These are phyloP conservation scores for Chalciporus piperatus DNA, from an alignment of 768 basidiomycete genomes.

Conservation along the genomic window DNA sequence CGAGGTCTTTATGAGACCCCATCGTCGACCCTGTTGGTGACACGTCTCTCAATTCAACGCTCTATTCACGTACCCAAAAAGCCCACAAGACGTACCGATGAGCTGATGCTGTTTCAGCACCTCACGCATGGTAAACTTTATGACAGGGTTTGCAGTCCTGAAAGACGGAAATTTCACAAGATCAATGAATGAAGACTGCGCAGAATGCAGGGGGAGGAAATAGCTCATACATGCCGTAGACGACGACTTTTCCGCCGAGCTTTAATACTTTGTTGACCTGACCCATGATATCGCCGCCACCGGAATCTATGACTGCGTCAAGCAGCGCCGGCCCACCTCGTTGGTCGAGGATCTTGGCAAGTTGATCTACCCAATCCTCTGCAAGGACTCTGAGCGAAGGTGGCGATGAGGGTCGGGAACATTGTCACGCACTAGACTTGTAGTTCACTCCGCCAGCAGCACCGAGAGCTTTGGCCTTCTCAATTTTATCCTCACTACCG, in stretches of 20 bases:
- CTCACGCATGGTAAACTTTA: conserved; percentile 74
- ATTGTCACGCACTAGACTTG: conserved; percentile 48
- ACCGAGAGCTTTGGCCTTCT: conserved; percentile 61
- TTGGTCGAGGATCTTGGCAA: conserved; percentile 42
- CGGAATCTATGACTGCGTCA: conserved; percentile 68
- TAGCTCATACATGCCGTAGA: conserved; percentile 57
- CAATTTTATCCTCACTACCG: conserved; percentile 64
- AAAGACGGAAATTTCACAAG: conserved; percentile 12
- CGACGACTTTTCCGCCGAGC: conserved; percentile 55
- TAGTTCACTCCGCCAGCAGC: conserved; percentile 79
- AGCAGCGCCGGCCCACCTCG: conserved; percentile 31
- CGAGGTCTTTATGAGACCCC: conserved; percentile 75
- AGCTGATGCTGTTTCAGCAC: conserved; percentile 73
- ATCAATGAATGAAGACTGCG: conserved; percentile 5
- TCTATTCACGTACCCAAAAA: not conserved
- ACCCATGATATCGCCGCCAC: conserved; percentile 61
- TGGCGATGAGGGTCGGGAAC: not conserved
- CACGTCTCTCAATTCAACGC: conserved; percentile 11
- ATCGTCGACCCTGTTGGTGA: conserved; percentile 62
- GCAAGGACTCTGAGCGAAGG: not conserved
- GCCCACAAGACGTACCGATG: conserved; percentile 49
- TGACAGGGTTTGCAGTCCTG: conserved; percentile 62
- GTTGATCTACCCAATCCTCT: conserved; percentile 54
- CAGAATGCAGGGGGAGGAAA: not conserved
- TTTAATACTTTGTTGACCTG: conserved; percentile 50